Evolutionary conservation across 257 asterid species (phyloP).

Genomic region (Mentha longifolia): DNA sequence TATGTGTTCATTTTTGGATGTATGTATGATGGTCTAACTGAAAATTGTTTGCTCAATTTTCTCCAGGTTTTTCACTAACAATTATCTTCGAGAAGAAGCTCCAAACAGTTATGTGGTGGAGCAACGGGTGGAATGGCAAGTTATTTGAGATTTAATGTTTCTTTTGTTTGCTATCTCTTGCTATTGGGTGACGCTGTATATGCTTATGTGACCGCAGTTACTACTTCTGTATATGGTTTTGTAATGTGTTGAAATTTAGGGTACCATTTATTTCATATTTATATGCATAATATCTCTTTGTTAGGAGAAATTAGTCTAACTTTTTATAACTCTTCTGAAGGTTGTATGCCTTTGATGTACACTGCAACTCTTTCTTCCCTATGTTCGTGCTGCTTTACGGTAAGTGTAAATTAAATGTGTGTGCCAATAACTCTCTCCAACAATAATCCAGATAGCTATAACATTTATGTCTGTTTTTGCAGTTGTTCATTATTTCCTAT

Average conservation of each 20-base stretch:
- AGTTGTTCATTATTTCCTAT: constrained; percentile 87
- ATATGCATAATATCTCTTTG: neutral
- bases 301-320: constrained; percentile 30
- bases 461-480: constrained; percentile 39
- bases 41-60: constrained; percentile 20
- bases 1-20: constrained; percentile 8
- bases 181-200: constrained; percentile 9
- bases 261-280: constrained; percentile 24
- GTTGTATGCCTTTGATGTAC: constrained; percentile 98
- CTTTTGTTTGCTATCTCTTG: constrained; percentile 15
- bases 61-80: constrained; percentile 93
- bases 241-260: constrained; percentile 3
- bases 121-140: constrained; percentile 98
- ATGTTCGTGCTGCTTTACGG: constrained; percentile 88
- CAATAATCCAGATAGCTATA: constrained; percentile 29
- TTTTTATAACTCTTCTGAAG: constrained; percentile 53
- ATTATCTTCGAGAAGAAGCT: constrained; percentile 96
- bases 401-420: constrained; percentile 39
- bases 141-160: constrained; percentile 31
- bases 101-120: constrained; percentile 96
- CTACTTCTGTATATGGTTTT: constrained; percentile 14
- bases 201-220: constrained; percentile 10
- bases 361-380: constrained; percentile 99
- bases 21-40: constrained; percentile 14
- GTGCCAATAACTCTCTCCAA: constrained; percentile 23